Evolutionary conservation across 345 rosid genomes (phyloP).

Genomic region (Lagerstroemia speciosa): DNA sequence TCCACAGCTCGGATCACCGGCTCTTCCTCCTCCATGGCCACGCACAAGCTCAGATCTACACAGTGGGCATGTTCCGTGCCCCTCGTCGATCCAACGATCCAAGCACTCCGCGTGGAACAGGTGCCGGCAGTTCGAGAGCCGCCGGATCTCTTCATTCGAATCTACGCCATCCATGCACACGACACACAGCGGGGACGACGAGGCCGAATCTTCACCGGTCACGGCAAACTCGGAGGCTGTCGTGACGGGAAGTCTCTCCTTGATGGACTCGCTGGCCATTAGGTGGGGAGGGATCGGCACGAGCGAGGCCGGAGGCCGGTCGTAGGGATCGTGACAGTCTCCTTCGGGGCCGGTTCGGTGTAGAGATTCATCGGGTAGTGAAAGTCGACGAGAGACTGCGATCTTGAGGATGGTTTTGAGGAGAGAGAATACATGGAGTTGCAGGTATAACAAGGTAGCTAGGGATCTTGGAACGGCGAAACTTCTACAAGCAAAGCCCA

Average conservation of each 20-base stretch:
- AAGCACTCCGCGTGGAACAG: constrained; percentile 13
- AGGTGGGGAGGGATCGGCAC: constrained; percentile 3
- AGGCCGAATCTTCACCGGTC: neutral
- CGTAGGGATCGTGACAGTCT: neutral
- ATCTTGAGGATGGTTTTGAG: neutral
- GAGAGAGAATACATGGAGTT: neutral
- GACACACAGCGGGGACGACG: neutral
- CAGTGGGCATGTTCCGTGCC: constrained; percentile 7
- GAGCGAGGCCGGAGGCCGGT: constrained; percentile 7
- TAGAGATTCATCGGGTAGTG: neutral
- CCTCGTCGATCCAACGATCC: constrained; percentile 13
- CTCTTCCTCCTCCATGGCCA: neutral
- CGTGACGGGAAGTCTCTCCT: constrained; percentile 1
- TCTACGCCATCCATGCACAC: constrained; percentile 10
- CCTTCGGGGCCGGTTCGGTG: neutral
- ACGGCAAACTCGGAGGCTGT: neutral
- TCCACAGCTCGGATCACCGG: neutral
- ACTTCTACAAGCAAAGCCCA: no score
- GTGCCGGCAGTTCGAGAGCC: constrained; percentile 8
- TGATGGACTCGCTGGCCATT: neutral
- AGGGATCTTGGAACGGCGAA: no score
- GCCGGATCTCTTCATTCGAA: constrained; percentile 5
- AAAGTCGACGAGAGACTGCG: neutral
- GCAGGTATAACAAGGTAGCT: neutral
- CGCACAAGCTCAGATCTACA: constrained; percentile 9